phyloP scores from a whole-genome alignment of 2,329 filamentous ascomycete species.

The Pseudogymnoascus sp. region DNA sequence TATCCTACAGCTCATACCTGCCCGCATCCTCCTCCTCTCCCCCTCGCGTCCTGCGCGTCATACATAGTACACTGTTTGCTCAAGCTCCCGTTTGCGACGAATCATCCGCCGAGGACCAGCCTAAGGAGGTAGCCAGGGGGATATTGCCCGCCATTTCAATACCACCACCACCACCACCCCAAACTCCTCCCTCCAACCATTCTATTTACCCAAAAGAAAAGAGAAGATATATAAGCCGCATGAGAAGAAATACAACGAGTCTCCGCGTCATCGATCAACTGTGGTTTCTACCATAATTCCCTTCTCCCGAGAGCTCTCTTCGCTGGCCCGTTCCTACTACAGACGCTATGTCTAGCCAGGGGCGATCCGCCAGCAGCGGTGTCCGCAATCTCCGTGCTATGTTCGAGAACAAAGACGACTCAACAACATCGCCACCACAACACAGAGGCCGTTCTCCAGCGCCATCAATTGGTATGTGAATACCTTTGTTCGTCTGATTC shows the following conservation, averaged over 20 bases:
- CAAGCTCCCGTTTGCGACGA: background rate
- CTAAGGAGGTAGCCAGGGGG: background rate
- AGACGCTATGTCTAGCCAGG: slow-evolving; percentile 12
- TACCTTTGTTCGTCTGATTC: background rate
- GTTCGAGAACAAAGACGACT: slow-evolving; percentile 65
- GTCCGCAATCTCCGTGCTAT: slow-evolving; percentile 64
- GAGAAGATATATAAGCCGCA: background rate
- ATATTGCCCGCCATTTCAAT: background rate
- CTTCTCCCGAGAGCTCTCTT: background rate
- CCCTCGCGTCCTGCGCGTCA: background rate
- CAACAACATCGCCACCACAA: slow-evolving; percentile 38
- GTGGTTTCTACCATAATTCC: background rate
- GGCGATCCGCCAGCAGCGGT: slow-evolving; percentile 30
- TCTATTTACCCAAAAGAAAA: background rate
- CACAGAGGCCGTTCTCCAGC: slow-evolving; percentile 63
- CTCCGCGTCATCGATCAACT: slow-evolving; percentile 3
- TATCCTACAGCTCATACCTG: too few relatives aligned
- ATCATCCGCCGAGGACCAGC: background rate
- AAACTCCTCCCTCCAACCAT: background rate
- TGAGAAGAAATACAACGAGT: background rate
- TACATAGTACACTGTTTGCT: background rate
- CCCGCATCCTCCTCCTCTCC: background rate
- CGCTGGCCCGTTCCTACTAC: background rate
- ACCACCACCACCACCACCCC: background rate
- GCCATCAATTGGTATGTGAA: slow-evolving; percentile 9